Evolutionary conservation across 805 yeast species (phyloP).

Genomic region (Candida stauntonica): DNA sequence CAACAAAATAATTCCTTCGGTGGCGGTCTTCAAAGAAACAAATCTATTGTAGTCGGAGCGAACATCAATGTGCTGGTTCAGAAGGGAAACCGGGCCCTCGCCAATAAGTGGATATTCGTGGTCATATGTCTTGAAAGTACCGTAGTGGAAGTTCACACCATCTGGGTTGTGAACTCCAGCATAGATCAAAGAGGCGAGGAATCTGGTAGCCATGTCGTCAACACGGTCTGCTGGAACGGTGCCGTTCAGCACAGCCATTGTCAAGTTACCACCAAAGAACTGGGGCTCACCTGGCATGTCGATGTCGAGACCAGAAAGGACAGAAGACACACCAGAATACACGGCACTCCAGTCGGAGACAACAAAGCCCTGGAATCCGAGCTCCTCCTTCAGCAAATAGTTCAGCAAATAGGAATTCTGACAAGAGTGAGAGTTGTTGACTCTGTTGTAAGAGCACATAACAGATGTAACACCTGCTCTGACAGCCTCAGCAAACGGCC

Average conservation of each 20-base stretch:
- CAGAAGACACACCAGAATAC: slow-evolving; percentile 39
- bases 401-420: slow-evolving; percentile 38
- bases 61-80: slow-evolving; percentile 46
- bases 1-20: slow-evolving; percentile 48
- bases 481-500: slow-evolving; percentile 54
- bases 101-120: slow-evolving; percentile 36
- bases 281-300: slow-evolving; percentile 40
- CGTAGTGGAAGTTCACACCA: slow-evolving; percentile 32
- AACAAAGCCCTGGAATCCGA: slow-evolving; percentile 47
- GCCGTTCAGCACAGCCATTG: slow-evolving; percentile 37
- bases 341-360: slow-evolving; percentile 61
- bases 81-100: slow-evolving; percentile 34
- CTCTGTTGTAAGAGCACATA: slow-evolving; percentile 57
- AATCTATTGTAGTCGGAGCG: slow-evolving; percentile 34
- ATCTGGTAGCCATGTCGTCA: slow-evolving; percentile 44
- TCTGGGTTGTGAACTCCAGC: slow-evolving; percentile 37
- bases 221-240: slow-evolving; percentile 38
- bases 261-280: slow-evolving; percentile 40
- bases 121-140: slow-evolving; percentile 36
- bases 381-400: slow-evolving; percentile 45
- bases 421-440: slow-evolving; percentile 52
- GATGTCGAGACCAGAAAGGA: slow-evolving; percentile 51
- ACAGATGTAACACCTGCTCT: slow-evolving; percentile 43
- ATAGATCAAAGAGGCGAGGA: slow-evolving; percentile 41
- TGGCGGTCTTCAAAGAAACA: slow-evolving; percentile 37